phyloP scores from a whole-genome alignment of 805 yeast species.

The Nakazawaea wyomingensis region DNA sequence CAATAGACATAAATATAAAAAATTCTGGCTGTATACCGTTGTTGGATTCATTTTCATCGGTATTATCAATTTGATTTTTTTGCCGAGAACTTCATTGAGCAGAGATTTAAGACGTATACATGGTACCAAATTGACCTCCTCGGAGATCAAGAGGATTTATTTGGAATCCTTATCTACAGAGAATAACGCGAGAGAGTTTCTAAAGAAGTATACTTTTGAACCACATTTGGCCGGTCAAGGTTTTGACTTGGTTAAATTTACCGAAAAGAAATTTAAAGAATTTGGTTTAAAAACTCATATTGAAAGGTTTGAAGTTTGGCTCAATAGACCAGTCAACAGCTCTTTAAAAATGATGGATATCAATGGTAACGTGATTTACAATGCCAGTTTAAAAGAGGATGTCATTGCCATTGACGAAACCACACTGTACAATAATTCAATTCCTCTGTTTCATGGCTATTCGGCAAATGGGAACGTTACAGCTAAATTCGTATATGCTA shows the following conservation, averaged over 20 bases:
- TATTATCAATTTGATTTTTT: constrained; percentile 61
- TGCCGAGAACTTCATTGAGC: constrained; percentile 79
- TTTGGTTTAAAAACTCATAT: constrained; percentile 45
- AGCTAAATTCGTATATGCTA: constrained; percentile 50
- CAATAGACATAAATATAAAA: constrained; percentile 15
- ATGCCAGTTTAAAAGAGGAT: constrained; percentile 49
- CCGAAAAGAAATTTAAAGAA: constrained; percentile 41
- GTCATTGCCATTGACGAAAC: constrained; percentile 35
- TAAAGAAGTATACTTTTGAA: constrained; percentile 33
- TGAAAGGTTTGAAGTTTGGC: constrained; percentile 54
- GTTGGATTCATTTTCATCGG: constrained; percentile 48
- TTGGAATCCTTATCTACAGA: constrained; percentile 33
- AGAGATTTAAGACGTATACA: constrained; percentile 77
- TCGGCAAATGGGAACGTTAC: constrained; percentile 60
- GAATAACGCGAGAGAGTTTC: constrained; percentile 29
- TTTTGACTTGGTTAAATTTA: constrained; percentile 40
- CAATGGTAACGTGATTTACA: constrained; percentile 33
- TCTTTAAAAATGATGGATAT: constrained; percentile 31
- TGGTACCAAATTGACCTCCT: constrained; percentile 55
- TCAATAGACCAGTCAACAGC: constrained; percentile 46
- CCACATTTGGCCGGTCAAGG: constrained; percentile 45
- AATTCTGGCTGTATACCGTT: constrained; percentile 40
- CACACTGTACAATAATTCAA: constrained; percentile 30
- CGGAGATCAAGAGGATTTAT: constrained; percentile 64
- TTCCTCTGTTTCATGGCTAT: constrained; percentile 56